phyloP scores from a whole-genome alignment of 148 eudicot species.

The Fagopyrum tataricum region DNA sequence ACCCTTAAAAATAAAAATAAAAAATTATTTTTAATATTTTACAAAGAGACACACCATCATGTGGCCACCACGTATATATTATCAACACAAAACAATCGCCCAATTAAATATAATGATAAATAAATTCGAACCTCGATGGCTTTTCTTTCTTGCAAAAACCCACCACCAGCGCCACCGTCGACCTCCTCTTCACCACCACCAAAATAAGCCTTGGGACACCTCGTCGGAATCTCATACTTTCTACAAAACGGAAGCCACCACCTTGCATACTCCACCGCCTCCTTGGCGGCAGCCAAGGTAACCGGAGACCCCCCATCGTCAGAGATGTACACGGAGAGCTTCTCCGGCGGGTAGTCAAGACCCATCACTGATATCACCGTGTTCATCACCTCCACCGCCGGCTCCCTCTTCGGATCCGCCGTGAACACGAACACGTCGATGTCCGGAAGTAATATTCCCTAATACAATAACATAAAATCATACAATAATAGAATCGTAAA shows the following conservation, averaged over 20 bases:
- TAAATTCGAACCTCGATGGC: constrained; percentile 25
- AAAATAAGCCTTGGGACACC: constrained; percentile 53
- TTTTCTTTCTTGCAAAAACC: constrained; percentile 30
- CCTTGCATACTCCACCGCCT: constrained; percentile 41
- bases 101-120: not conserved
- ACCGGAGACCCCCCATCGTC: constrained; percentile 47
- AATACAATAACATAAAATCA: not conserved
- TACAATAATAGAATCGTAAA: not conserved
- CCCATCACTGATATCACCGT: constrained; percentile 60
- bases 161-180: constrained; percentile 18
- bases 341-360: constrained; percentile 42
- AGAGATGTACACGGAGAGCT: constrained; percentile 43
- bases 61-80: too few species aligned
- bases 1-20: too few species aligned
- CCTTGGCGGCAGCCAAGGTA: constrained; percentile 35
- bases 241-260: constrained; percentile 52
- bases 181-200: not conserved
- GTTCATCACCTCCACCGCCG: constrained; percentile 45
- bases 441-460: constrained; percentile 20
- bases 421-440: constrained; percentile 56
- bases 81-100: too few species aligned
- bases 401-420: constrained; percentile 46
- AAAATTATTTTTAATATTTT: too few species aligned
- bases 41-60: too few species aligned
- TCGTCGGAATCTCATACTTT: constrained; percentile 28